Evolutionary conservation across 768 basidiomycete species (phyloP).

Genomic region (Russula brevipes): DNA sequence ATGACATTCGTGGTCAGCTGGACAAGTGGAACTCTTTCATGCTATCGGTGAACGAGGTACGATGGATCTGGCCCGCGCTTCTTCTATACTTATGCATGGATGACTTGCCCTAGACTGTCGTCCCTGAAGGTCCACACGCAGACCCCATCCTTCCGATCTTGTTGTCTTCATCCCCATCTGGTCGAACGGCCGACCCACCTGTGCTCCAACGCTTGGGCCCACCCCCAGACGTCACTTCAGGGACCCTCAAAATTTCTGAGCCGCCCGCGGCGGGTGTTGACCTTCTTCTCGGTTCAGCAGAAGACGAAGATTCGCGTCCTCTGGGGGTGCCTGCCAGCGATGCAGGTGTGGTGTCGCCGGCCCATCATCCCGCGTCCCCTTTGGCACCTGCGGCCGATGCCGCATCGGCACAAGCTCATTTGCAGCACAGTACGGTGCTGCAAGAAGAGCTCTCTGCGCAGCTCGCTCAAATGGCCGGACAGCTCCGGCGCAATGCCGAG

Average conservation of each 20-base stretch:
- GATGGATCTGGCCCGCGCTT: slow-evolving; percentile 3
- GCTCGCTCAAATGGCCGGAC: slow-evolving; percentile 79
- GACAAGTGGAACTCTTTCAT: slow-evolving; percentile 52
- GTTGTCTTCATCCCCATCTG: slow-evolving; percentile 39
- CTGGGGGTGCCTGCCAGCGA: background rate
- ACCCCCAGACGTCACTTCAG: slow-evolving; percentile 10
- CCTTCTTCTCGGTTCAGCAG: slow-evolving; percentile 11
- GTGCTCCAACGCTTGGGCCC: slow-evolving; percentile 7
- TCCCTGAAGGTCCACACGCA: slow-evolving; percentile 39
- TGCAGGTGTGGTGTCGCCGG: background rate
- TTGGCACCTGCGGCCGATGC: background rate
- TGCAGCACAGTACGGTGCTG: slow-evolving; percentile 33
- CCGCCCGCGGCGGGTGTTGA: background rate
- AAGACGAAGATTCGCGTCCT: background rate
- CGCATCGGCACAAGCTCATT: background rate
- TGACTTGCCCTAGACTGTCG: slow-evolving; percentile 35
- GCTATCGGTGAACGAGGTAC: slow-evolving; percentile 50
- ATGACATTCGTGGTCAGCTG: slow-evolving; percentile 46
- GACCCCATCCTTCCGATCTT: slow-evolving; percentile 50
- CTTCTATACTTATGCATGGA: background rate
- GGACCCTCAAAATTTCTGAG: background rate
- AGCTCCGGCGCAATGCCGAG: slow-evolving; percentile 77
- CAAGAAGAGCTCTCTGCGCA: slow-evolving; percentile 74
- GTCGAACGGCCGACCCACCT: slow-evolving; percentile 7
- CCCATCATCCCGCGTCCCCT: background rate